These are phyloP conservation scores for Alopecurus myosuroides DNA, from an alignment of 176 grass and related monocot species.

Conservation along the genomic window DNA sequence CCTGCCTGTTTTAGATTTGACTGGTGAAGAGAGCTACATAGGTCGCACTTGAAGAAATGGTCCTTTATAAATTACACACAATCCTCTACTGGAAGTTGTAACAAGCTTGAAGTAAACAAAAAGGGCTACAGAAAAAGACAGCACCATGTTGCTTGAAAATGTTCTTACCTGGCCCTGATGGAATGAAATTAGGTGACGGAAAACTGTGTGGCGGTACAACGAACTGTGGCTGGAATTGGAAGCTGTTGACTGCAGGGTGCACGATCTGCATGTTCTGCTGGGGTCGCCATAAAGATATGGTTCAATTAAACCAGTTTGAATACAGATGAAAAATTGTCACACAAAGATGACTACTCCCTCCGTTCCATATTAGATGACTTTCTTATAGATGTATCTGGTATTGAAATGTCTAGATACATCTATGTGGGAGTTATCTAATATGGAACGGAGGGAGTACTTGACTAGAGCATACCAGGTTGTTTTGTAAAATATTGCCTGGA, in stretches of 20 bases:
- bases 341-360: neutral
- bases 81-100: neutral
- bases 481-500: neutral
- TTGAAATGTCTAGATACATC: too few species aligned
- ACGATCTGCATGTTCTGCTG: neutral
- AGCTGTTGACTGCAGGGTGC: neutral
- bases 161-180: neutral
- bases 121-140: neutral
- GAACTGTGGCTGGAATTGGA: too few species aligned
- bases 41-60: neutral
- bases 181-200: neutral
- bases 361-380: too few species aligned
- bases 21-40: neutral
- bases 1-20: neutral
- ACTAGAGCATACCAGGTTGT: neutral
- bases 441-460: too few species aligned
- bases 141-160: too few species aligned
- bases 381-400: too few species aligned
- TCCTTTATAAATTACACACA: neutral
- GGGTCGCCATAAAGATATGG: neutral
- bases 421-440: too few species aligned
- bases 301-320: neutral
- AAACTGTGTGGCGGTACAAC: too few species aligned
- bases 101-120: neutral
- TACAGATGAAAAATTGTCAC: neutral